phyloP scores from a whole-genome alignment of 2,329 filamentous ascomycete species.

The Verticillium klebahnii region DNA sequence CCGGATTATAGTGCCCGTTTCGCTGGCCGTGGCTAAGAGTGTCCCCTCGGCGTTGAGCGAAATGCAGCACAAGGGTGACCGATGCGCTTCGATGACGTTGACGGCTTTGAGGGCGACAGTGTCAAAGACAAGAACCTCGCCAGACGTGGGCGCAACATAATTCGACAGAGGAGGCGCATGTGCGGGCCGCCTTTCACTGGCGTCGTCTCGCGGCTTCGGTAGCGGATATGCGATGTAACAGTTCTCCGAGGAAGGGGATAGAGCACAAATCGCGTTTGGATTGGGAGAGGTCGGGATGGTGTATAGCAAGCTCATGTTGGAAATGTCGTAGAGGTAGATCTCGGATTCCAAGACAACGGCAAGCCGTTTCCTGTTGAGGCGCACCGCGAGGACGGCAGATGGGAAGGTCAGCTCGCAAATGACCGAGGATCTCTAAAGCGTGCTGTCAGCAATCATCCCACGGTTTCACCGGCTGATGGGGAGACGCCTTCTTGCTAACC shows the following conservation, averaged over 20 bases:
- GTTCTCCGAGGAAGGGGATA: conserved; percentile 91
- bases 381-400: conserved; percentile 89
- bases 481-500: conserved; percentile 42
- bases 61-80: conserved; percentile 84
- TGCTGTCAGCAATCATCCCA: conserved; percentile 11
- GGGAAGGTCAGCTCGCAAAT: conserved; percentile 99
- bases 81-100: conserved; percentile 93
- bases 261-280: conserved; percentile 81
- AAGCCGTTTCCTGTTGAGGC: conserved; percentile 88
- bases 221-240: conserved; percentile 94
- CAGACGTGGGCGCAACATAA: conserved; percentile 78
- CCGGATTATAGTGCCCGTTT: conserved; percentile 95
- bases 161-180: conserved; percentile 80
- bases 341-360: conserved; percentile 93
- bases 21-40: conserved; percentile 86
- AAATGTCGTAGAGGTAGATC: conserved; percentile 97
- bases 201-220: conserved; percentile 64
- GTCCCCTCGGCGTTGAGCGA: conserved; percentile 91
- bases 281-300: conserved; percentile 95
- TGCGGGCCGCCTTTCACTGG: conserved; percentile 57
- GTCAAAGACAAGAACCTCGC: conserved; percentile 91
- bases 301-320: conserved; percentile 93
- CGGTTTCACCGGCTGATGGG: background rate
- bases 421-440: conserved; percentile 59
- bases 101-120: conserved; percentile 84